Evolutionary conservation across 768 basidiomycete genomes (phyloP), one percentile per base, ranked within the genome.

Genomic region (Tulasnella sp.): DNA sequence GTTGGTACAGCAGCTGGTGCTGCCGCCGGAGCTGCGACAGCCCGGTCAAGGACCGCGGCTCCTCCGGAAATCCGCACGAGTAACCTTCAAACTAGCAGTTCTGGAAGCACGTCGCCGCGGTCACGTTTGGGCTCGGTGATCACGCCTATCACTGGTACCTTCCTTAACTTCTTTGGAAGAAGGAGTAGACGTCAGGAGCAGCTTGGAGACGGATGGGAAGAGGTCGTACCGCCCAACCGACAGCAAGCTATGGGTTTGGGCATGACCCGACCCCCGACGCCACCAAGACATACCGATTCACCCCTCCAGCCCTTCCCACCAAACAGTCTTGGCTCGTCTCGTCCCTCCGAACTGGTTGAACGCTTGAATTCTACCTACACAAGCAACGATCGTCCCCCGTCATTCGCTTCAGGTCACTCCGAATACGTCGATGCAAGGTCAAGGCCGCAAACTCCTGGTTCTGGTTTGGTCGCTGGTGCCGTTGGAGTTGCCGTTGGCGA

Each of bases 281-380:
- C 37, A 48, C 75, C 41, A 34, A 37, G 48, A 50, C 46, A 50
- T 31, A 44, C 75, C 42, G 46, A 41, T 48, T 44, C 75, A 44
- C 75, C 75, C 22, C 75, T 46, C 41, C 31, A 44, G 46, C 75
- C 75, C 75, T 76, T 76, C 75, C 75, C 75, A 7, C 75, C 75
- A 22, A 34, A 34, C 37, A 76, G 75, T 54, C 48, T 76, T 20
- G 18, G 18, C 37, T 41, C 75, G 7, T 76, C 75, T 12, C 40
- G 41, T 9, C 75, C 75, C 42, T 76, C 75, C 46, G 48, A 46
- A 9, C 28, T 37, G 14, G 44, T 72, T 20, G 40, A 75, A 72
- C 78, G 78, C 34, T 42, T 74, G 20, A 42, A 79, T n/a, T 79
- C 78, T 24, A 79, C 78, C 22, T 74, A 72, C 42, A 44, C 72